These are phyloP conservation scores for Articulospora tetracladia DNA, from an alignment of 495 filamentous ascomycete genomes.

Conservation along the genomic window DNA sequence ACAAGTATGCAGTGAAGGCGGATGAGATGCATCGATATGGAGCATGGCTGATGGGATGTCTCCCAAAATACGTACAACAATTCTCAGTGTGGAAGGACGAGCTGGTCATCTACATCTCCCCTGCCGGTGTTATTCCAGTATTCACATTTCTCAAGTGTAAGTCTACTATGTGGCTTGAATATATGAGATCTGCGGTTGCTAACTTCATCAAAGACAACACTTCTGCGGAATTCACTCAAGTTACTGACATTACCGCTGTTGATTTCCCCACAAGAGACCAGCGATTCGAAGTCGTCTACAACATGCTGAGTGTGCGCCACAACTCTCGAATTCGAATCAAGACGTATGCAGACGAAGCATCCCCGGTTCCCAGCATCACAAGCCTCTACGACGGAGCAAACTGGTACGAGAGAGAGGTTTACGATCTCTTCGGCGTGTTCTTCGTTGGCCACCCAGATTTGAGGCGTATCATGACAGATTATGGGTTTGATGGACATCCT, in stretches of 20 bases:
- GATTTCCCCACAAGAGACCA: constrained; percentile 93
- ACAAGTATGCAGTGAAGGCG: constrained; percentile 84
- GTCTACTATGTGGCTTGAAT: neutral
- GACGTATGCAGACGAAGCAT: constrained; percentile 96
- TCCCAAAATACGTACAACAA: constrained; percentile 98
- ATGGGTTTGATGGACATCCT: constrained; percentile 98
- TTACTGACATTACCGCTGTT: constrained; percentile 87
- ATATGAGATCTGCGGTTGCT: neutral
- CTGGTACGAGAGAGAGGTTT: constrained; percentile 98
- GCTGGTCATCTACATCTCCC: constrained; percentile 86
- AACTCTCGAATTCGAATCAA: constrained; percentile 97
- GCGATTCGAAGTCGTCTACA: constrained; percentile 98
- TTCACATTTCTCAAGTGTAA: constrained; percentile 88
- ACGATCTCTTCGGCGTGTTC: constrained; percentile 97
- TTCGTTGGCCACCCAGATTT: constrained; percentile 94
- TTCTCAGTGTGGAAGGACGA: constrained; percentile 99
- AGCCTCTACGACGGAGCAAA: constrained; percentile 89
- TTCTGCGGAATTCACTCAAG: constrained; percentile 90
- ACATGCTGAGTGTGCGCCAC: constrained; percentile 89
- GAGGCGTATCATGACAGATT: constrained; percentile 98
- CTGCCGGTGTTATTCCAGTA: constrained; percentile 81
- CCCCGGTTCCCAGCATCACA: constrained; percentile 87
- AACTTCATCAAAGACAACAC: constrained; percentile 53
- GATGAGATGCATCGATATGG: constrained; percentile 88
- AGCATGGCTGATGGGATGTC: constrained; percentile 90